Evolutionary conservation across 805 yeast species (phyloP), one percentile per base, ranked within the genome.

Genomic region (Ogataea sp.): DNA sequence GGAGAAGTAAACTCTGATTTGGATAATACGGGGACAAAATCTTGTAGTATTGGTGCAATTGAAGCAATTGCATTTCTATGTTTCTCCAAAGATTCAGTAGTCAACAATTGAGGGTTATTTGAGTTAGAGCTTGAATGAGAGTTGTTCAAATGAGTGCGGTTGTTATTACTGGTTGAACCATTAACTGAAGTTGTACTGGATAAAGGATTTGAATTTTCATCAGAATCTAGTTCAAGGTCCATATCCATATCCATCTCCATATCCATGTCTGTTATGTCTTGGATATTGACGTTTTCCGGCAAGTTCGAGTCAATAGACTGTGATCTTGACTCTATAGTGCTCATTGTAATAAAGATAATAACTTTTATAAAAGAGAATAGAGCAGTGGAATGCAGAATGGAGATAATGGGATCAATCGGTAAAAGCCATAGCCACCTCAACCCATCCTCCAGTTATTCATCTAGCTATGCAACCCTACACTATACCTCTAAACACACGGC

Each of bases 41-140:
- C 88, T 39, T 61, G 53, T 31, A 84, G 58, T 53, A 83, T 81
- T 2, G 94, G 93, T 1, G 90, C 90, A 33, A 83, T 76, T 0
- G 86, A 73, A 10, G 85, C 89, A 67, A 83, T 79, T 11, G 90
- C 90, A 45, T 68, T 75, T 49, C 68, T 68, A 25, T 61, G 66
- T 30, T 55, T 57, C 17, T 52, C 61, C 23, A 61, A 38, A 1
- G 64, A 49, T 26, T 58, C 61, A 18, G 54, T 43, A 9, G 64
- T 58, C 10, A 61, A 39, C 4, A 63, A 61, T 32, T 20, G 26
- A 13, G 34, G 34, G 13, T 16, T 30, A 4, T 20, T 30, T 16
- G 18, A 18, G 18, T 30, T 6, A 18, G 21, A 6, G 8, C 18
- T 30, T 3, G 21, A 17, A 17, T 8, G 15, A 6, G 14, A 16